Evolutionary conservation across 306 rosid genomes (phyloP).

Genomic region (Carpinus fangiana): DNA sequence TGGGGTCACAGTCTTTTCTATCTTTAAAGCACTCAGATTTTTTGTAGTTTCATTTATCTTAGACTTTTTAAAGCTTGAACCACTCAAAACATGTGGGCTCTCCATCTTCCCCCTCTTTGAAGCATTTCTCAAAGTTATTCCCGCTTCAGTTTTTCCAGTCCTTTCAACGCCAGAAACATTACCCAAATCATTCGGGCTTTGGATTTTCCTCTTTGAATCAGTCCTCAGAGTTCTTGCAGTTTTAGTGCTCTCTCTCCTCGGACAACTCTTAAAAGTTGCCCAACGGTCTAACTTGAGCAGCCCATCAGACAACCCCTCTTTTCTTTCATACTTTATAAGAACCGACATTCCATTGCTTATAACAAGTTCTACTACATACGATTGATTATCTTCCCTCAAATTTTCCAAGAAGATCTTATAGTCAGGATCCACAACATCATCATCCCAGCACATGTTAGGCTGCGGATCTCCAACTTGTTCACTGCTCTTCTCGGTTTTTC

Average conservation of each 20-base stretch:
- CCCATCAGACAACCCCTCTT: slow-evolving; percentile 11
- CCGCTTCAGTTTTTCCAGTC: neutral
- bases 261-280: neutral
- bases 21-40: neutral
- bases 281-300: slow-evolving; percentile 10
- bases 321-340: slow-evolving; percentile 30
- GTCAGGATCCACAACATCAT: slow-evolving; percentile 30
- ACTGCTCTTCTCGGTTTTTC: neutral
- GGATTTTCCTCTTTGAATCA: neutral
- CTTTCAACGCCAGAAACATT: slow-evolving; percentile 9
- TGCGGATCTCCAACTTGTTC: neutral
- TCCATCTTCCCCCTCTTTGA: neutral
- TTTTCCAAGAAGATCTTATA: slow-evolving; percentile 35
- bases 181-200: neutral
- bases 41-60: neutral
- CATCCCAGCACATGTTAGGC: slow-evolving; percentile 2
- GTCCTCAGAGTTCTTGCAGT: slow-evolving; percentile 8
- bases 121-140: slow-evolving; percentile 12
- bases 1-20: neutral
- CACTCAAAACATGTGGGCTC: neutral
- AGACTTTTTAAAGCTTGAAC: neutral
- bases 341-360: slow-evolving; percentile 14
- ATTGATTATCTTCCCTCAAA: slow-evolving; percentile 34
- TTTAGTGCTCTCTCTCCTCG: slow-evolving; percentile 12
- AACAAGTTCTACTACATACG: slow-evolving; percentile 27